Conservation (phyloP, 2,329 filamentous ascomycete species). For the Fusarium verrucosum region DNA sequence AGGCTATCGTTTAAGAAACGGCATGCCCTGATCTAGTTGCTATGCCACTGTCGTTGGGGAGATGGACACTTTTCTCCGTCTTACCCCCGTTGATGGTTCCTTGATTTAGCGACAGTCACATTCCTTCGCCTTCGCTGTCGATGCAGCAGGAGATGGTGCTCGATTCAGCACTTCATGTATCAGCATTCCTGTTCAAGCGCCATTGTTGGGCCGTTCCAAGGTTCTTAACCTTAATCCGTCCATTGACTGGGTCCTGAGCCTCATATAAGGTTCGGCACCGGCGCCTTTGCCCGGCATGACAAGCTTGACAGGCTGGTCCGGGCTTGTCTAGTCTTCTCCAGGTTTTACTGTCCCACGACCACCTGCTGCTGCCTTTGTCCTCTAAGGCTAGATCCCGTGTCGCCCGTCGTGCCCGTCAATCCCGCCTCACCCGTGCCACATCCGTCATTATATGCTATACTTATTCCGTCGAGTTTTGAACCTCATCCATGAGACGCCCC, state of each 20-base stretch:
- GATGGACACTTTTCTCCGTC: conserved; percentile 18
- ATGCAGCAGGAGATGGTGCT: conserved; percentile 7
- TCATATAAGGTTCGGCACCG: conserved; percentile 36
- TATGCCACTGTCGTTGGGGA: conserved; percentile 15
- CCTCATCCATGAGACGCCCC: conserved; percentile 12
- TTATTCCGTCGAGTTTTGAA: conserved; percentile 31
- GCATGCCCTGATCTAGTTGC: conserved; percentile 16
- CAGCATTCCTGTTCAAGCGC: conserved; percentile 38
- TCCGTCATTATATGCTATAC: conserved; percentile 19
- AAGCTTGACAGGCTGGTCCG: conserved; percentile 7
- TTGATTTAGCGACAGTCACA: conserved; percentile 40
- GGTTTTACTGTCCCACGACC: conserved; percentile 18
- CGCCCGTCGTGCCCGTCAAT: conserved; percentile 22
- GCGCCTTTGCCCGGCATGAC: conserved; percentile 15
- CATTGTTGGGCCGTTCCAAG: conserved; percentile 27
- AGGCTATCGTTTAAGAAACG: conserved; percentile 7
- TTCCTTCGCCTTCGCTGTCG: conserved; percentile 34
- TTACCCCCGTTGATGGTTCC: conserved; percentile 35
- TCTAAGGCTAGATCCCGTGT: conserved; percentile 32
- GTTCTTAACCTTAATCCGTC: conserved; percentile 33
- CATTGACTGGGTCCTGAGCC: conserved; percentile 22
- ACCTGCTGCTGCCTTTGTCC: conserved; percentile 8
- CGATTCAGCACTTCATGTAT: conserved; percentile 17
- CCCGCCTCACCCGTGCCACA: conserved; percentile 19
- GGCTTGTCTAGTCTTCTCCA: conserved; percentile 29